A percentile compares a stretch with the other conserved stretches of the same genome.
These are phyloP conservation scores for Sporothrix globosa DNA, from an alignment of 2,329 filamentous ascomycete species.

Conservation along the genomic window DNA sequence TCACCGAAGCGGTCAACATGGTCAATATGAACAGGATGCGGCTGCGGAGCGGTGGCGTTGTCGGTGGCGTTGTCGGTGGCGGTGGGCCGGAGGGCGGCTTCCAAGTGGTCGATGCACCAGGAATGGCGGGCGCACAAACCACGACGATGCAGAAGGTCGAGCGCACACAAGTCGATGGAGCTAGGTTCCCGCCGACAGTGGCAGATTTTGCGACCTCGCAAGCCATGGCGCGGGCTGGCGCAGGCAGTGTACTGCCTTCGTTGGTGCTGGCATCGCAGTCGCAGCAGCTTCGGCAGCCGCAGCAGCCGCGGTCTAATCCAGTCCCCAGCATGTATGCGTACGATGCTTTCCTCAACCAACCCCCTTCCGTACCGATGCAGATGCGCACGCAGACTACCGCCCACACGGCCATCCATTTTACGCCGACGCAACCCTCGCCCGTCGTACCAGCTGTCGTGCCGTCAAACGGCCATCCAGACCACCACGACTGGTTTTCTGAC, in stretches of 20 bases:
- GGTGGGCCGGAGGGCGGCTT: neutral
- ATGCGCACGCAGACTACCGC: conserved; percentile 11
- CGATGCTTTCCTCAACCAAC: conserved; percentile 12
- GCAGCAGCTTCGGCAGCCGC: neutral
- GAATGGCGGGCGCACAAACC: neutral
- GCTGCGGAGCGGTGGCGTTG: neutral
- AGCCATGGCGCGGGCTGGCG: neutral
- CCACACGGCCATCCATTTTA: neutral
- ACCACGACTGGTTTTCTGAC: neutral
- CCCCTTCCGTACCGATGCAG: conserved; percentile 18
- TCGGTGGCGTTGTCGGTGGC: neutral
- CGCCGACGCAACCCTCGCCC: no score
- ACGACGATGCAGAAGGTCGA: neutral
- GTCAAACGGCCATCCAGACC: neutral
- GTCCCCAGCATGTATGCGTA: neutral
- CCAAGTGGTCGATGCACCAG: neutral
- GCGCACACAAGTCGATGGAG: conserved; percentile 18
- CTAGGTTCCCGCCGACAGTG: neutral
- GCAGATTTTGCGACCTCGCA: no score
- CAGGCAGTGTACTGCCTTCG: neutral
- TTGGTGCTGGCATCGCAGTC: conserved; percentile 4
- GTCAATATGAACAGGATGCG: conserved; percentile 36
- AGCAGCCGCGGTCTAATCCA: neutral
- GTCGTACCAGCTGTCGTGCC: neutral
- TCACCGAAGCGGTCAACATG: conserved; percentile 55